phyloP scores from a whole-genome alignment of 2,329 filamentous ascomycete species.

The Bipolaris cookei region DNA sequence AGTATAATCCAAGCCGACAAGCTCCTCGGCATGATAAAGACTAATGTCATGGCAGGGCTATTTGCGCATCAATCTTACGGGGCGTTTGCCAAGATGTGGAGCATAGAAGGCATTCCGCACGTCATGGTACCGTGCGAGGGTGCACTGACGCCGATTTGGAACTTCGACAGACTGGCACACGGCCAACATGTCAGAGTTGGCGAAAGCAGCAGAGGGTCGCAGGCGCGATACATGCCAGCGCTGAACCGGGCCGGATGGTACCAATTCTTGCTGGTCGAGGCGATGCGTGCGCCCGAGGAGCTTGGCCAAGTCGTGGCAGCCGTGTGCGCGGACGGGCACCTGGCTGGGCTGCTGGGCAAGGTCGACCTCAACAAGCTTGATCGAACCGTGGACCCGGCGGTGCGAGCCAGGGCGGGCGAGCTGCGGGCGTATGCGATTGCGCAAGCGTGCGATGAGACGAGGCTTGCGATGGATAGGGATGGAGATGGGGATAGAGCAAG shows the following conservation, averaged over 20 bases:
- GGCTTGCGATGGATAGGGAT: constrained; percentile 7
- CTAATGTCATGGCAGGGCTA: constrained; percentile 27
- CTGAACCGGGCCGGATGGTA: constrained; percentile 47
- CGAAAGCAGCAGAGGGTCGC: constrained; percentile 8
- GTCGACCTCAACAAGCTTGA: constrained; percentile 43
- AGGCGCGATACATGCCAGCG: constrained; percentile 42
- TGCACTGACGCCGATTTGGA: constrained; percentile 37
- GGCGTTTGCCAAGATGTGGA: constrained; percentile 45
- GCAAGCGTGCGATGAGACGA: constrained; percentile 40
- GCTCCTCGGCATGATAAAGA: not conserved
- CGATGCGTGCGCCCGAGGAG: constrained; percentile 35
- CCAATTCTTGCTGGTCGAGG: constrained; percentile 45
- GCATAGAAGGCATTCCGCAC: constrained; percentile 43
- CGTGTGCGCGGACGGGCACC: constrained; percentile 43
- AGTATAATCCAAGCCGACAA: constrained; percentile 9
- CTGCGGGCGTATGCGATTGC: constrained; percentile 34
- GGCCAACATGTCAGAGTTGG: constrained; percentile 17
- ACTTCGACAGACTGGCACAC: constrained; percentile 37
- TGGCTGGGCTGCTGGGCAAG: constrained; percentile 39
- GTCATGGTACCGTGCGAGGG: constrained; percentile 42
- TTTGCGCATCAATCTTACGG: constrained; percentile 38
- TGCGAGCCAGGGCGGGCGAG: constrained; percentile 34
- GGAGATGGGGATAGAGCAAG: no score
- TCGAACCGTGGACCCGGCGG: constrained; percentile 26
- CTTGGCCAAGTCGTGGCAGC: constrained; percentile 36